These are phyloP conservation scores for Citrus reticulata DNA, from an alignment of 345 rosid species.

Conservation along the genomic window DNA sequence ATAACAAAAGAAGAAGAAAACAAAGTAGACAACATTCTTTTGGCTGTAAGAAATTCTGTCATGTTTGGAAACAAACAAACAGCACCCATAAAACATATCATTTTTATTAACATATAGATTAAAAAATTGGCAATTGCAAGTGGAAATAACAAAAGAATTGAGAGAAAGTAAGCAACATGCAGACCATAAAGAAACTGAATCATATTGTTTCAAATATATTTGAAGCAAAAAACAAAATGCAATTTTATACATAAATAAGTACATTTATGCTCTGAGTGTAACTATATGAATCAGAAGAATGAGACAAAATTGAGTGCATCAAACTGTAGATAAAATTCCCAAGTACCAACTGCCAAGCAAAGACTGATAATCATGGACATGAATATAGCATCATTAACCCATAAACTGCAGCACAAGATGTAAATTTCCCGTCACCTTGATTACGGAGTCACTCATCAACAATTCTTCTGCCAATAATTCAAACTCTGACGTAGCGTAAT, in stretches of 20 bases:
- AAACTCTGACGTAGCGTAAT: conserved; percentile 90
- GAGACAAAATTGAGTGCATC: background rate
- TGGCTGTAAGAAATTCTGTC: background rate
- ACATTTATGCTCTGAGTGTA: background rate
- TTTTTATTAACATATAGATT: too few species aligned
- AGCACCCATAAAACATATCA: background rate
- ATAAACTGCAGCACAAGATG: background rate
- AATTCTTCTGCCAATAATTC: conserved; percentile 95
- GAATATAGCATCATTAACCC: conserved; percentile 1
- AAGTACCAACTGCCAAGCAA: background rate
- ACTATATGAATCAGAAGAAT: background rate
- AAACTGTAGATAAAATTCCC: background rate
- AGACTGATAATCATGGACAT: background rate
- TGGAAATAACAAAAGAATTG: background rate
- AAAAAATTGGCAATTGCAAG: background rate
- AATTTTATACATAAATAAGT: background rate
- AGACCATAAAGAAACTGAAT: background rate
- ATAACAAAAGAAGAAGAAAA: too few species aligned
- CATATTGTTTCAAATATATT: background rate
- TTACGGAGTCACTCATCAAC: conserved; percentile 90
- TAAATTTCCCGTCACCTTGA: conserved; percentile 50
- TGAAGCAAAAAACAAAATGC: background rate
- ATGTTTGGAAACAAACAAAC: background rate
- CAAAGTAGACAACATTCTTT: background rate
- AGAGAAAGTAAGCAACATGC: background rate